A percentile compares a stretch with the other conserved stretches of the same genome.
Conservation (phyloP, 768 basidiomycete species). For the Favolaschia claudopus region DNA sequence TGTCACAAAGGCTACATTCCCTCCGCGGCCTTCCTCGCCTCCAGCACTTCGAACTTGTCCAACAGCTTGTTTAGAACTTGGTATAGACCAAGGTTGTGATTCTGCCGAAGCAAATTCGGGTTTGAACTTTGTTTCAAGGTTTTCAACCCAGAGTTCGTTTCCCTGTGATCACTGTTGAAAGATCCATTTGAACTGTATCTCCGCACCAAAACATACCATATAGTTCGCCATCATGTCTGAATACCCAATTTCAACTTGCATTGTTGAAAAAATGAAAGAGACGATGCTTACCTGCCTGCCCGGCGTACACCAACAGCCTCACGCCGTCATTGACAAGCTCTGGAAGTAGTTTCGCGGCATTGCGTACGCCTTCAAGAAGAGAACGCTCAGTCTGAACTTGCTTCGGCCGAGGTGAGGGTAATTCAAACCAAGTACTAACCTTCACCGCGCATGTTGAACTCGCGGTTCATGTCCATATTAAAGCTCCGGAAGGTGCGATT, state of each 20-base stretch:
- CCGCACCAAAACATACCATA: constrained; percentile 26
- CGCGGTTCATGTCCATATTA: constrained; percentile 51
- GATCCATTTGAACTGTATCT: background rate
- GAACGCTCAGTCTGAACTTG: too few species aligned
- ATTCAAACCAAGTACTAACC: too few species aligned
- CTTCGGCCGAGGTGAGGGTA: too few species aligned
- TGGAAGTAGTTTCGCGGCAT: constrained; percentile 52
- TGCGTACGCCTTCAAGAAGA: constrained; percentile 14
- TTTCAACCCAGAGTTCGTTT: constrained; percentile 49
- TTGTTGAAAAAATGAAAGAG: background rate
- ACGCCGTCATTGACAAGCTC: constrained; percentile 58
- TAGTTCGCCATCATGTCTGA: constrained; percentile 25
- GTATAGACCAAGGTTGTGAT: constrained; percentile 41
- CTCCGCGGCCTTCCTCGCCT: constrained; percentile 36
- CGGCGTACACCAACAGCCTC: constrained; percentile 48
- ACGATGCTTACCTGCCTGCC: constrained; percentile 37
- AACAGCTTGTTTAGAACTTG: constrained; percentile 40
- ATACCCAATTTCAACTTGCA: background rate
- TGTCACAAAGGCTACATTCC: constrained; percentile 57
- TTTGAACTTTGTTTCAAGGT: constrained; percentile 48
- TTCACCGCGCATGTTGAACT: constrained; percentile 58
- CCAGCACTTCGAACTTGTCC: constrained; percentile 54
- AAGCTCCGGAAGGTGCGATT: constrained; percentile 26
- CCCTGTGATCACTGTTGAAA: constrained; percentile 50
- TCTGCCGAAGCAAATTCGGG: constrained; percentile 42